Evolutionary conservation across 495 filamentous ascomycete genomes (phyloP).

Genomic region (Neurospora cerealis): DNA sequence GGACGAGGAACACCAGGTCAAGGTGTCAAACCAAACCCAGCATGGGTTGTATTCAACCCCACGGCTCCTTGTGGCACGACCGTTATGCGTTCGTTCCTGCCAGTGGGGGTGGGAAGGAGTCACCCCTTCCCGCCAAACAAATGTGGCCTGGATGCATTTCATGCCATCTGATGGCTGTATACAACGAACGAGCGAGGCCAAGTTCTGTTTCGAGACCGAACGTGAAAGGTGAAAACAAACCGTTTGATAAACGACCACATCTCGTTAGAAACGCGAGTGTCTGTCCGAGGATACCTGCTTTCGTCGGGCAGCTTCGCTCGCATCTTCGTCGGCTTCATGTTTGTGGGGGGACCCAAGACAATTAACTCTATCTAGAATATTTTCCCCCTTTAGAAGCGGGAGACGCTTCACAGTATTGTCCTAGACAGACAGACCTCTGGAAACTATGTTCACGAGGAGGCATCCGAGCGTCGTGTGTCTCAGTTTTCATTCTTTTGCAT

Average conservation of each 20-base stretch:
- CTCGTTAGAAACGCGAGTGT: background rate
- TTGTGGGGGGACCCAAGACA: background rate
- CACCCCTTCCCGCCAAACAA: background rate
- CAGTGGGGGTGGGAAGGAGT: background rate
- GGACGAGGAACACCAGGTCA: background rate
- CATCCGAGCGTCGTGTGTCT: background rate
- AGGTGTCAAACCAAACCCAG: background rate
- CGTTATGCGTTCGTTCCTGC: background rate
- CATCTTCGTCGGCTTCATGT: too few relatives aligned
- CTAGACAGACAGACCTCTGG: background rate
- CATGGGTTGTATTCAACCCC: background rate
- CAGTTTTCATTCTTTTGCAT: background rate
- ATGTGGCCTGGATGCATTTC: background rate
- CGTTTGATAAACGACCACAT: background rate
- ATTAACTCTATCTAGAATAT: background rate
- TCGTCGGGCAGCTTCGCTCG: too few relatives aligned
- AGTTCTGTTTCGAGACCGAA: background rate
- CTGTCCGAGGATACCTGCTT: background rate
- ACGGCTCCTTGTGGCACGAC: background rate
- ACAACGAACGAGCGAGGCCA: background rate
- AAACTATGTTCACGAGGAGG: background rate
- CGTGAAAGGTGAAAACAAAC: background rate
- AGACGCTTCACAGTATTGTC: background rate
- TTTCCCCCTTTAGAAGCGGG: background rate
- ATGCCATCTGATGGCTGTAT: background rate